Conservation (phyloP, 2,329 filamentous ascomycete genomes). For the Pestalotiopsis sp. region DNA sequence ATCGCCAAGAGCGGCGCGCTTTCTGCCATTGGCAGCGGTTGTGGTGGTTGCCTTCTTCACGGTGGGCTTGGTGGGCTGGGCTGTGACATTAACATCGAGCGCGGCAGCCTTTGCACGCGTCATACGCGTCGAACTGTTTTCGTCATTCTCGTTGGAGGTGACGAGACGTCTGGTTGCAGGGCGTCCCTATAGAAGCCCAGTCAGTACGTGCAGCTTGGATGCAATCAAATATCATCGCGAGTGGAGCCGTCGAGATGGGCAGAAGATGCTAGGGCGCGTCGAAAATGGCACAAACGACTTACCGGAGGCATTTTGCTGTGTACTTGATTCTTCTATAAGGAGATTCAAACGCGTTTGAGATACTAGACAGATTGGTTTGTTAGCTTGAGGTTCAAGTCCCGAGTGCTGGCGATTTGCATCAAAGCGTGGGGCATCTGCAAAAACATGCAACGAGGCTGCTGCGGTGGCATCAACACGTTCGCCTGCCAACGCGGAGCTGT, state of each 20-base stretch:
- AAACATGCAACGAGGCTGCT: background rate
- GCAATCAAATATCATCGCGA: background rate
- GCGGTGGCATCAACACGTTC: background rate
- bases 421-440: slow-evolving; percentile 13
- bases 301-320: slow-evolving; percentile 19
- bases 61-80: slow-evolving; percentile 61
- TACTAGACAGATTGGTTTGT: slow-evolving; percentile 8
- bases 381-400: background rate
- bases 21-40: slow-evolving; percentile 58
- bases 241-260: background rate
- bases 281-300: background rate
- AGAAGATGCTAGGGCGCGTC: background rate
- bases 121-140: slow-evolving; percentile 76
- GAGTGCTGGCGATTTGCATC: background rate
- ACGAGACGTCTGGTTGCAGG: slow-evolving; percentile 68
- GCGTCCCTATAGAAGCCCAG: slow-evolving; percentile 54
- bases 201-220: slow-evolving; percentile 9
- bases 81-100: slow-evolving; percentile 63
- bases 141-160: slow-evolving; percentile 95
- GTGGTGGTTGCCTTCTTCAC: slow-evolving; percentile 66
- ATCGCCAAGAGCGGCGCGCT: slow-evolving; percentile 86
- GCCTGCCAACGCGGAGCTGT: no score
- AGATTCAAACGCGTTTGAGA: slow-evolving; percentile 4
- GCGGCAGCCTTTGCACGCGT: slow-evolving; percentile 92
- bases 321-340: slow-evolving; percentile 14